Percentiles rank a stretch among this genome's conserved stretches.
Evolutionary conservation across 768 basidiomycete genomes (phyloP).

Genomic region (Neoboletus subvelutipes): DNA sequence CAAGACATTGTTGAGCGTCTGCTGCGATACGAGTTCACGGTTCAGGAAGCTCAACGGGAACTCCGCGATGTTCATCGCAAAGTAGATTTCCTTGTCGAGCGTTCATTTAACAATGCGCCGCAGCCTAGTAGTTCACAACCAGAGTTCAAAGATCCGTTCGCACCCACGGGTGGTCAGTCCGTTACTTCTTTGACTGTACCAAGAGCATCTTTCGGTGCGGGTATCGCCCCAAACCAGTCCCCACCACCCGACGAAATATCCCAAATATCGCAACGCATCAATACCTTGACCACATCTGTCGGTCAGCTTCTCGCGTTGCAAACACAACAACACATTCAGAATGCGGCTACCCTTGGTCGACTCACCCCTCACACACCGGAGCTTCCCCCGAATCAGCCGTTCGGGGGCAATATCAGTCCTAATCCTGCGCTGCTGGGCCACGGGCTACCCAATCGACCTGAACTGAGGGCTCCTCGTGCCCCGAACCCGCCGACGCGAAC

Average conservation of each 20-base stretch:
- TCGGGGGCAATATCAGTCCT: slow-evolving; percentile 39
- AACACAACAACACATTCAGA: slow-evolving; percentile 67
- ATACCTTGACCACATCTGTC: slow-evolving; percentile 79
- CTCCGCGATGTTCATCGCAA: slow-evolving; percentile 75
- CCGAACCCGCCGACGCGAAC: slow-evolving; percentile 75
- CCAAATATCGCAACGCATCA: slow-evolving; percentile 75
- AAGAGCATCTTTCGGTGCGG: slow-evolving; percentile 63
- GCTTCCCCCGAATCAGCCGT: slow-evolving; percentile 43
- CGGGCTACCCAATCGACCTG: slow-evolving; percentile 63
- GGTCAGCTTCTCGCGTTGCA: slow-evolving; percentile 81
- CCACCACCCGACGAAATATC: slow-evolving; percentile 68
- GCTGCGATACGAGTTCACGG: slow-evolving; percentile 64
- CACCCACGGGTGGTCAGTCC: slow-evolving; percentile 38
- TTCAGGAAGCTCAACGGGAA: slow-evolving; percentile 72
- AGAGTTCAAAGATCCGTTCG: slow-evolving; percentile 86
- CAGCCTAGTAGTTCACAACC: slow-evolving; percentile 42
- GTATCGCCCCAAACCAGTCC: slow-evolving; percentile 71
- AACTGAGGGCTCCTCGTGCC: slow-evolving; percentile 59
- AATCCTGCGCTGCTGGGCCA: slow-evolving; percentile 49
- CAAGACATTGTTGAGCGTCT: slow-evolving; percentile 77
- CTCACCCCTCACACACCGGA: slow-evolving; percentile 39
- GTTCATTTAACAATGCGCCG: slow-evolving; percentile 41
- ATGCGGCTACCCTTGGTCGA: slow-evolving; percentile 35
- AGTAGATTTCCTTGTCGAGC: slow-evolving; percentile 73
- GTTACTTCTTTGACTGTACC: slow-evolving; percentile 41